phyloP scores from a whole-genome alignment of 148 eudicot species.

The Vaccinium myrtillus region DNA sequence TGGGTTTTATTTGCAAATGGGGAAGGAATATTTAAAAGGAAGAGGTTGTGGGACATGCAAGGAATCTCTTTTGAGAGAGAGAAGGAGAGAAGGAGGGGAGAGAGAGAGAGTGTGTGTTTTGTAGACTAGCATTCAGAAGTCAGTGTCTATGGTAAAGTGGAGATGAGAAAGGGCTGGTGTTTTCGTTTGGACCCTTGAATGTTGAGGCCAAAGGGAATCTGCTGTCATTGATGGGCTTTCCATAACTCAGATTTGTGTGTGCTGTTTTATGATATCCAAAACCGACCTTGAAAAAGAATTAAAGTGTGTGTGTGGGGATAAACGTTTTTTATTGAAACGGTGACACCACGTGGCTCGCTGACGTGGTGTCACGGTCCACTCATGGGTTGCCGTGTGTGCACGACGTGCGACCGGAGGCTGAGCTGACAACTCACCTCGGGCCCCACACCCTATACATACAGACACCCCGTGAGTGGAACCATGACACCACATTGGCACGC shows the following conservation, averaged over 20 bases:
- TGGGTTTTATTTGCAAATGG: slow-evolving; percentile 32
- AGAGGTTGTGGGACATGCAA: slow-evolving; percentile 64
- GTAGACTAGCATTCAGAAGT: slow-evolving; percentile 16
- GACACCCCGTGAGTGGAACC: too few species aligned
- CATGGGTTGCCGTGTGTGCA: too few species aligned
- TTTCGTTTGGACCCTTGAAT: slow-evolving; percentile 20
- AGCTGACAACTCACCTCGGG: too few species aligned
- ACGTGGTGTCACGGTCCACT: too few species aligned
- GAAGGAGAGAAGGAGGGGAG: not conserved
- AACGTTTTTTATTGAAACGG: too few species aligned
- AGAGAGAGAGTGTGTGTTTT: not conserved
- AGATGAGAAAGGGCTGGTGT: not conserved
- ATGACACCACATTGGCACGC: too few species aligned
- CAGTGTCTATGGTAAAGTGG: slow-evolving; percentile 7
- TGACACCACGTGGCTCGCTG: too few species aligned
- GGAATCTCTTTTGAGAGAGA: slow-evolving; percentile 49
- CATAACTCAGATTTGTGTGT: not conserved
- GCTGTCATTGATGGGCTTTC: slow-evolving; percentile 6
- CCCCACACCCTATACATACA: too few species aligned
- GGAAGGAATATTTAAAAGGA: slow-evolving; percentile 66
- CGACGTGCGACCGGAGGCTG: too few species aligned
- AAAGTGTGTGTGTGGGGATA: too few species aligned
- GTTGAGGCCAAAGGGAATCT: slow-evolving; percentile 22
- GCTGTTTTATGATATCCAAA: slow-evolving; percentile 22
- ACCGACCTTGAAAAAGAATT: slow-evolving; percentile 15